phyloP scores from a whole-genome alignment of 1,284 basidiomycete genomes.

The Pascua sp. region DNA sequence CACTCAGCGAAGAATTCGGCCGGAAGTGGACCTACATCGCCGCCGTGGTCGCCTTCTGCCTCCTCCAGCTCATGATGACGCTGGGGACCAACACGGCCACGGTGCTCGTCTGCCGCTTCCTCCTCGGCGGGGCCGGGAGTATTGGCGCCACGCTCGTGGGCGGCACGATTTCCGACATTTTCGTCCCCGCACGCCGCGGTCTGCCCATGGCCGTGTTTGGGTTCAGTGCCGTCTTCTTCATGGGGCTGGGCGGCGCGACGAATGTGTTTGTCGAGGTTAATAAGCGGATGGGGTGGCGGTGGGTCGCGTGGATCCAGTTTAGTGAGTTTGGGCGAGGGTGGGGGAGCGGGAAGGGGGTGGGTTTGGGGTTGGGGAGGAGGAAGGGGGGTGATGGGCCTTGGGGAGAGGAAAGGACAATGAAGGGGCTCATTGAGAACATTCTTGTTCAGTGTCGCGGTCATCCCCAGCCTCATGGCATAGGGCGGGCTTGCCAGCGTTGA shows the following conservation, averaged over 20 bases:
- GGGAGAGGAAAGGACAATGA: too few relatives aligned
- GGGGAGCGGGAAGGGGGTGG: too few relatives aligned
- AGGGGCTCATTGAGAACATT: too few relatives aligned
- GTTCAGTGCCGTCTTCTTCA: slow-evolving; percentile 58
- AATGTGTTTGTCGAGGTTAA: slow-evolving; percentile 64
- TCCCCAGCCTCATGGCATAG: too few relatives aligned
- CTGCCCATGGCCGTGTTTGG: slow-evolving; percentile 68
- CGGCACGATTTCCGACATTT: slow-evolving; percentile 71
- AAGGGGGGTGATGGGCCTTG: neutral
- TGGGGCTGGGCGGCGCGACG: slow-evolving; percentile 64
- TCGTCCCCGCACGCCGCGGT: slow-evolving; percentile 39
- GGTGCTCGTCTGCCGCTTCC: slow-evolving; percentile 63
- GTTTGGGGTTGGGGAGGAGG: too few relatives aligned
- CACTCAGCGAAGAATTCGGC: slow-evolving; percentile 74
- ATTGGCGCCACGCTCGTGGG: slow-evolving; percentile 71
- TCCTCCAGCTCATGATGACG: slow-evolving; percentile 55
- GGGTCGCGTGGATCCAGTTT: slow-evolving; percentile 76
- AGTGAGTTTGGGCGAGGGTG: slow-evolving; percentile 43
- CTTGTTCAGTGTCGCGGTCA: too few relatives aligned
- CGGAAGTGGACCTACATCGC: slow-evolving; percentile 64
- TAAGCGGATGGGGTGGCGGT: slow-evolving; percentile 63
- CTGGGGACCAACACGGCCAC: slow-evolving; percentile 59
- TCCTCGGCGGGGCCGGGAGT: slow-evolving; percentile 61
- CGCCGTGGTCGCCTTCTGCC: slow-evolving; percentile 57
- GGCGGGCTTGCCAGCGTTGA: too few relatives aligned